Evolutionary conservation across 2,329 filamentous ascomycete genomes (phyloP).

Genomic region (Fusarium sp.): DNA sequence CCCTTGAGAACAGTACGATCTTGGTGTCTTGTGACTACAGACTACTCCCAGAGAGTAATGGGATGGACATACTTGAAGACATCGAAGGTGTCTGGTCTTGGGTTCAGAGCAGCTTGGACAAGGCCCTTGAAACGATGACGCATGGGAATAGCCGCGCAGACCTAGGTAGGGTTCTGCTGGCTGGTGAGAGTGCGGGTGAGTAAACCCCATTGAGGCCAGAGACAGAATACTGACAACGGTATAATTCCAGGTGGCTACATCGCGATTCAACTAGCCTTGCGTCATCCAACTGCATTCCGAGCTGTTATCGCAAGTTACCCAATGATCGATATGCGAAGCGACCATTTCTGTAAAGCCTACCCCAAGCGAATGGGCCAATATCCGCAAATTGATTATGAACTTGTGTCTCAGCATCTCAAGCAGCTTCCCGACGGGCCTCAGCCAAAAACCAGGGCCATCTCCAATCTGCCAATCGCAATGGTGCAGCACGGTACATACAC

Average conservation of each 20-base stretch:
- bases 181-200: background rate
- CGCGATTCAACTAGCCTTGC: background rate
- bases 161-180: rapidly evolving
- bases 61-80: rapidly evolving
- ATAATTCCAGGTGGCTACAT: background rate
- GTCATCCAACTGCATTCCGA: background rate
- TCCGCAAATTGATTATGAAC: background rate
- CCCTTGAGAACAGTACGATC: rapidly evolving
- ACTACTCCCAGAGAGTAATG: background rate
- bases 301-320: background rate
- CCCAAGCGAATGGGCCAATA: background rate
- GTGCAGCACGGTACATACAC: background rate
- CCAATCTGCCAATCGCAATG: background rate
- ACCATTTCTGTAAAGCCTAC: background rate
- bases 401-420: background rate
- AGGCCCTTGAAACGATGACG: background rate
- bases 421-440: background rate
- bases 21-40: background rate
- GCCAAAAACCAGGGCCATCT: background rate
- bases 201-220: rapidly evolving
- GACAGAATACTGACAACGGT: rapidly evolving
- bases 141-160: background rate
- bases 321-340: background rate
- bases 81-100: background rate
- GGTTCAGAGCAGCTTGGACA: background rate